Evolutionary conservation across 2,329 filamentous ascomycete genomes (phyloP).

Genomic region (Aspergillus fumigatiaffinis): DNA sequence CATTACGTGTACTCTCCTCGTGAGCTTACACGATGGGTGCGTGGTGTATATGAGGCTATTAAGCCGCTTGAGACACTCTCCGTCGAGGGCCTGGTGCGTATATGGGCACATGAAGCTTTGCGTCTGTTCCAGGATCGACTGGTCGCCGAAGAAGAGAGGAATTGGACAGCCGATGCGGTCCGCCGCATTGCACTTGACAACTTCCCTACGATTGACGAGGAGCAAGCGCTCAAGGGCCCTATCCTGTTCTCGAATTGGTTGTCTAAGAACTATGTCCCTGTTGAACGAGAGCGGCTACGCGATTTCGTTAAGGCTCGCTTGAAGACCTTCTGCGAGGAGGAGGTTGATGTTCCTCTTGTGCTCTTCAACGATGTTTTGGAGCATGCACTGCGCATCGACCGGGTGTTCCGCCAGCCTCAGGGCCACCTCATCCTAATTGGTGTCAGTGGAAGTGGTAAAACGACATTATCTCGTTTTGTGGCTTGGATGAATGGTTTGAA

Average conservation of each 20-base stretch:
- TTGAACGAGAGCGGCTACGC: conserved; percentile 88
- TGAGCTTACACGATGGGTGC: conserved; percentile 96
- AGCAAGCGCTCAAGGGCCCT: conserved; percentile 81
- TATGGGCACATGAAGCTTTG: conserved; percentile 97
- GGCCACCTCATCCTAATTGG: conserved; percentile 97
- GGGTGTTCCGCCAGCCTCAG: conserved; percentile 96
- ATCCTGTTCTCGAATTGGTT: conserved; percentile 99
- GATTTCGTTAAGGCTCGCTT: conserved; percentile 97
- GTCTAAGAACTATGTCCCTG: conserved; percentile 96
- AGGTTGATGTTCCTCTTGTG: conserved; percentile 96
- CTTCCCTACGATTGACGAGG: conserved; percentile 93
- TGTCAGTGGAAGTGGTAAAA: conserved; percentile 98
- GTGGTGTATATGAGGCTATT: conserved; percentile 95
- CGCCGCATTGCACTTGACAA: conserved; percentile 80
- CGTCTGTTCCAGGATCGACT: conserved; percentile 96
- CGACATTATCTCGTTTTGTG: conserved; percentile 93
- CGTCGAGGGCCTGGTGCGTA: conserved; percentile 86
- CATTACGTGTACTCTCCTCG: conserved; percentile 99
- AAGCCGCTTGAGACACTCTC: conserved; percentile 82
- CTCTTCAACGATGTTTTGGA: conserved; percentile 99
- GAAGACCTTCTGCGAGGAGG: conserved; percentile 98
- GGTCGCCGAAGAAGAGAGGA: conserved; percentile 86
- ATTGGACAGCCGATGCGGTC: conserved; percentile 90
- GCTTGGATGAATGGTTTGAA: conserved; percentile 99
- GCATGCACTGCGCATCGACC: conserved; percentile 95